Base-by-base conservation (phyloP, 2,329 filamentous ascomycete genomes). In the Zasmidium angulare region DNA sequence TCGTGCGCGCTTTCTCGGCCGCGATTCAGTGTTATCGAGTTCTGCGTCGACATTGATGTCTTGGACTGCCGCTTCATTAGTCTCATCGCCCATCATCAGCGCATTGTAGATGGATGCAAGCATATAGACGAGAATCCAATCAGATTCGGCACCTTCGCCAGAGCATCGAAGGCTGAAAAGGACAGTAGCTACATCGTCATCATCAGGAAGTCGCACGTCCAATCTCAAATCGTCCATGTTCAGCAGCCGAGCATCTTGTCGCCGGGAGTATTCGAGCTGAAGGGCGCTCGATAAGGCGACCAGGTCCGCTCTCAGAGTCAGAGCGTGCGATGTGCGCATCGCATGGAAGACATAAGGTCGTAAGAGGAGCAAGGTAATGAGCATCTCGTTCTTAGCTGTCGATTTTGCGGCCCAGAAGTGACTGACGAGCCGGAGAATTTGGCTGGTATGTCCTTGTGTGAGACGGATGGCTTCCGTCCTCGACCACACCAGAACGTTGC, bases 181-280 rank as follows among this genome's bases (percentile, higher is more conserved):
- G 12, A 49, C 43, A 12, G 54, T 56, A 2, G 52, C 57, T 21
- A 67, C 47, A 19, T 64, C 56, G 43, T 48, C 12, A 7, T 29
- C 24, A 11, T n/a, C n/a, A 3, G 36, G 17, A 14, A 17, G 22
- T 21, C 53, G 58, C 56, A 63, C 55, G 66, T 69, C 81, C 72
- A 66, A 79, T 66, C 49, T 81, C 70, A 97, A 72, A 67, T 97
- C 90, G 61, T 90, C 86, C n/a, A 96, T 76, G 63, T 91, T 89
- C 11, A 98, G 80, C 40, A 88, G 84, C 50, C 90, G 87, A 59
- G 86, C 85, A 50, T 89, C 86, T 36, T 86, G 81, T 61, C 91
- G 84, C 63, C 81, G 87, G 2, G 85, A 81, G 74, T 98, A 98
- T 68, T 97, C 93, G 9, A 78, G 77, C 78, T 88, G 89, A n/a